Conservation (phyloP, 2,329 filamentous ascomycete species). For the Sphaerulina vaccinii region DNA sequence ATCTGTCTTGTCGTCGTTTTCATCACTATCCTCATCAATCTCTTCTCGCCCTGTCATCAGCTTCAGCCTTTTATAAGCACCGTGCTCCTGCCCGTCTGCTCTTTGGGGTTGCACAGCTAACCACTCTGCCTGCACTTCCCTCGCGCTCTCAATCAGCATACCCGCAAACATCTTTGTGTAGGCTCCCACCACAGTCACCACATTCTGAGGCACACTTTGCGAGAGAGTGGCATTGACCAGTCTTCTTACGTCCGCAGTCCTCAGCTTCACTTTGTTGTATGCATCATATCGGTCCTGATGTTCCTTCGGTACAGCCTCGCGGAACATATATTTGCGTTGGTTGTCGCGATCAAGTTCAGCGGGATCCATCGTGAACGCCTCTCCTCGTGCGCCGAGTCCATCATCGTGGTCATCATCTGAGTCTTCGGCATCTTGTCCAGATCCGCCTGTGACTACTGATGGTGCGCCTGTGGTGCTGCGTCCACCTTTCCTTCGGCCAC, state of each 20-base stretch:
- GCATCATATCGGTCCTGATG: conserved; percentile 70
- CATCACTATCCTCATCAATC: conserved; percentile 21
- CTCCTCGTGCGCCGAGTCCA: conserved; percentile 54
- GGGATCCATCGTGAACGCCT: conserved; percentile 38
- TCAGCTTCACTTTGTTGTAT: conserved; percentile 68
- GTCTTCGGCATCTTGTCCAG: conserved; percentile 40
- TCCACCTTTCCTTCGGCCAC: conserved; percentile 29
- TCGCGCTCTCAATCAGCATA: conserved; percentile 70
- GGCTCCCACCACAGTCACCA: conserved; percentile 72
- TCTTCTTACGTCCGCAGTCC: conserved; percentile 67
- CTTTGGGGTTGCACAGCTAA: conserved; percentile 56
- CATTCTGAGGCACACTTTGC: conserved; percentile 71
- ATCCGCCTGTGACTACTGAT: conserved; percentile 30
- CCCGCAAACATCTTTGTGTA: conserved; percentile 76
- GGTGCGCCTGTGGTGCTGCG: conserved; percentile 32
- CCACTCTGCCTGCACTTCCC: conserved; percentile 71
- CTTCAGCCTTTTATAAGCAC: conserved; percentile 37
- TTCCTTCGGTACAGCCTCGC: conserved; percentile 55
- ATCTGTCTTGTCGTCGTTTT: conserved; percentile 27
- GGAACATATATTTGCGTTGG: conserved; percentile 28
- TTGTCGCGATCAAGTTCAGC: conserved; percentile 29
- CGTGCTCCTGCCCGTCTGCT: conserved; percentile 48
- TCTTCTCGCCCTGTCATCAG: conserved; percentile 27
- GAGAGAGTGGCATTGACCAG: conserved; percentile 79
- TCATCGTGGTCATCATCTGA: conserved; percentile 53